Evolutionary conservation across 345 rosid genomes (phyloP).

Genomic region (Salix suchowensis): DNA sequence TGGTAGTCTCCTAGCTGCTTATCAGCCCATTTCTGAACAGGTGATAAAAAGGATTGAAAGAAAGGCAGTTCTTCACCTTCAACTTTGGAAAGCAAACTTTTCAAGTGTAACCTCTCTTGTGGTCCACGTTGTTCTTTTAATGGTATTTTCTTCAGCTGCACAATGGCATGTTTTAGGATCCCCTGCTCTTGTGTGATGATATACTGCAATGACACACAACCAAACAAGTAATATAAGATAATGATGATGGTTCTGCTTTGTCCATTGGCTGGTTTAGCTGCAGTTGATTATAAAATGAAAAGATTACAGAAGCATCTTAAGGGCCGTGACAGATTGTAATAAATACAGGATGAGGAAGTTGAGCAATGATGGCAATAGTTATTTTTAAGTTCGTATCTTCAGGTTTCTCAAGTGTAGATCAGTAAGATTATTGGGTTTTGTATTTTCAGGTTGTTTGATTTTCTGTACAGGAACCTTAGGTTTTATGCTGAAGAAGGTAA

Average conservation of each 20-base stretch:
- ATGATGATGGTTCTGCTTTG: neutral
- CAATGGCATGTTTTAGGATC: constrained; percentile 74
- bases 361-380: too few species aligned
- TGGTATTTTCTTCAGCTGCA: constrained; percentile 83
- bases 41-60: constrained; percentile 77
- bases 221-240: constrained; percentile 2
- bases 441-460: too few species aligned
- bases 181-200: constrained; percentile 76
- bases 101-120: constrained; percentile 89
- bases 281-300: too few species aligned
- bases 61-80: constrained; percentile 66
- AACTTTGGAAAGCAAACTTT: constrained; percentile 61
- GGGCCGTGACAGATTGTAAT: too few species aligned
- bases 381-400: too few species aligned
- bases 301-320: too few species aligned
- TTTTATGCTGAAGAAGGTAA: too few species aligned
- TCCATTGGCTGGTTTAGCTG: too few species aligned
- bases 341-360: too few species aligned
- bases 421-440: too few species aligned
- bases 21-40: constrained; percentile 88
- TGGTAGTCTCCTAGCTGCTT: constrained; percentile 87
- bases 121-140: constrained; percentile 91
- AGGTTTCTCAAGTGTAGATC: too few species aligned
- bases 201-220: constrained; percentile 52
- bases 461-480: too few species aligned